Base-by-base conservation (phyloP, 805 yeast genomes). In the Candida suzukii region DNA sequence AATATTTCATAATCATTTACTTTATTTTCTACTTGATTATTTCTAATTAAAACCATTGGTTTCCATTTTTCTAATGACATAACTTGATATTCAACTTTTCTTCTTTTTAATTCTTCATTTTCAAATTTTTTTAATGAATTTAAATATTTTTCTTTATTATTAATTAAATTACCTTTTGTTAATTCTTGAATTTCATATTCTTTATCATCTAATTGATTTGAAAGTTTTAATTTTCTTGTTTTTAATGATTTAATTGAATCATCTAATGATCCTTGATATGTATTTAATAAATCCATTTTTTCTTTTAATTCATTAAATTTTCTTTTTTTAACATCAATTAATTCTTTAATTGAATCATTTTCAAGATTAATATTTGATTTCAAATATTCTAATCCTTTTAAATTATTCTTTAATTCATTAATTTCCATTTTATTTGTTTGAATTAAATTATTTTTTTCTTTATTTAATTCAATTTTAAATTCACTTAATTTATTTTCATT, bases 81-180 rank as follows among this genome's bases (percentile, higher is more conserved):
- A 12, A 52, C 39, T 37, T 56, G 54, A 31, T 53, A 43, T 35
- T 57, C 54, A 12, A 53, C 46, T 30, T 50, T 52, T 20, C 48
- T n/a, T 29, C 58, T 41, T 19, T 52, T 45, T 29, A 45, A 44
- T n/a, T 26, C 34, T 35, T 57, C 59, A 3, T 16, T 12, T 8
- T 41, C 14, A 4, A 44, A 40, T 14, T 43, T 41, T 6, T 35
- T 26, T 21, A 41, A 40, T 2, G 46, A 14, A 1, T 33, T 27
- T 5, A 33, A 18, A 38, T 34, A 48, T 4, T 32, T 35, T 2
- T 19, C 17, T 22, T 41, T 29, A 2, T 26, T 17, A 2, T n/a
- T 9, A 2, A 37, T 27, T 21, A 35, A 41, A n/a, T 45, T 46
- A 0, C 25, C 37, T 10, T 37, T 34, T 29, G 42, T 35, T 22